Percentiles rank a stretch among this genome's conserved stretches.
These are phyloP conservation scores for Leccinum truebloodii DNA, from an alignment of 768 basidiomycete species.

Conservation along the genomic window DNA sequence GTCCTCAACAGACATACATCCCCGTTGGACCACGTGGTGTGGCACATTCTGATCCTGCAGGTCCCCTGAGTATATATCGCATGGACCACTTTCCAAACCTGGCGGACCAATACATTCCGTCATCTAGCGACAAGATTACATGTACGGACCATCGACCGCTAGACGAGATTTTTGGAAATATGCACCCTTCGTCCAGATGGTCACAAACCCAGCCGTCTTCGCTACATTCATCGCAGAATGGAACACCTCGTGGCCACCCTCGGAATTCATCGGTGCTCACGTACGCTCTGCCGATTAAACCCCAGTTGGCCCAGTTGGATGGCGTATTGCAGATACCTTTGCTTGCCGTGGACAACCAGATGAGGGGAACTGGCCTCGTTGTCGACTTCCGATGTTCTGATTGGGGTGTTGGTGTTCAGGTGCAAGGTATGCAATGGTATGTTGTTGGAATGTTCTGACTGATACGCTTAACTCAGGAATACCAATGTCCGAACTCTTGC, in stretches of 20 bases:
- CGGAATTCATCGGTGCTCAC: constrained; percentile 9
- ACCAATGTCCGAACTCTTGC: constrained; percentile 28
- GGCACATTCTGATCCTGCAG: background rate
- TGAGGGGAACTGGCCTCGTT: constrained; percentile 19
- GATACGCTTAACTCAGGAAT: constrained; percentile 15
- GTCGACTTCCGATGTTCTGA: constrained; percentile 23
- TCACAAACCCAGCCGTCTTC: constrained; percentile 2
- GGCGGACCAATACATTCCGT: constrained; percentile 28
- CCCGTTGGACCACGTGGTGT: background rate
- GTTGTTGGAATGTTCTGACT: background rate
- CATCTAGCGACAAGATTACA: constrained; percentile 31
- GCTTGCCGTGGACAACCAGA: constrained; percentile 25
- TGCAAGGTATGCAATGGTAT: constrained; percentile 18
- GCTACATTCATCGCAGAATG: background rate
- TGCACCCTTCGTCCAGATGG: background rate
- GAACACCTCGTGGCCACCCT: constrained; percentile 3
- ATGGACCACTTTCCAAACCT: constrained; percentile 1
- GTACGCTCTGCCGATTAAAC: constrained; percentile 22
- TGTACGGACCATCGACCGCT: constrained; percentile 30
- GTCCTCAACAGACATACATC: background rate
- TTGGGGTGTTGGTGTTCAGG: constrained; percentile 24
- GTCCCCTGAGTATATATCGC: background rate
- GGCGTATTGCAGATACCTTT: constrained; percentile 25
- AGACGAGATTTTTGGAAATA: constrained; percentile 27
- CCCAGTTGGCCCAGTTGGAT: constrained; percentile 21